Evolutionary conservation across 257 asterid species (phyloP).

Genomic region (Solanum habrochaites): DNA sequence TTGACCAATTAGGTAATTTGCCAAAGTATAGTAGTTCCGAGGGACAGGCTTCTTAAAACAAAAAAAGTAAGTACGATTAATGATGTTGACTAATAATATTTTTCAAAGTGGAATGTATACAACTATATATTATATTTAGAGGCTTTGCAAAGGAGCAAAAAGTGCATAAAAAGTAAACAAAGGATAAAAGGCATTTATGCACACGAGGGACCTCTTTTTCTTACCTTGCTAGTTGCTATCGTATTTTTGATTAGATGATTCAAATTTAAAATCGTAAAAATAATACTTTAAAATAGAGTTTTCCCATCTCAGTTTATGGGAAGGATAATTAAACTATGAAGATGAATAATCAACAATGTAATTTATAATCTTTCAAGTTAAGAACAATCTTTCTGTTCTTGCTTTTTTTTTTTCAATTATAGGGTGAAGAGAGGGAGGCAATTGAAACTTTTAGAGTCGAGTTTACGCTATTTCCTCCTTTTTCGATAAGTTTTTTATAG

Average conservation of each 20-base stretch:
- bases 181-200: background rate
- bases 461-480: no score
- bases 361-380: background rate
- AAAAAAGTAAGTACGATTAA: background rate
- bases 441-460: no score
- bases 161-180: background rate
- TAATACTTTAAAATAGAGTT: no score
- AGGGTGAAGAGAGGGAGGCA: rapidly evolving
- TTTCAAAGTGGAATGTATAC: background rate
- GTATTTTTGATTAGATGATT: background rate
- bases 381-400: rapidly evolving
- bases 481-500: no score
- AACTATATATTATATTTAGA: background rate
- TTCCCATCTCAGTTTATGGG: rapidly evolving
- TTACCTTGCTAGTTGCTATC: no score
- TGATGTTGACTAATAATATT: background rate
- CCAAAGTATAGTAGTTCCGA: background rate
- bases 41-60: background rate
- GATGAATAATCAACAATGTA: background rate
- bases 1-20: background rate
- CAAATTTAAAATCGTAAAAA: background rate
- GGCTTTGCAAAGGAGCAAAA: background rate
- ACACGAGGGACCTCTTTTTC: background rate
- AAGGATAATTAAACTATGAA: background rate
- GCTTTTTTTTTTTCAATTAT: no score